Evolutionary conservation across 495 filamentous ascomycete species (phyloP), one percentile per base, ranked within the genome.

Genomic region (Penicillium verhagenii): DNA sequence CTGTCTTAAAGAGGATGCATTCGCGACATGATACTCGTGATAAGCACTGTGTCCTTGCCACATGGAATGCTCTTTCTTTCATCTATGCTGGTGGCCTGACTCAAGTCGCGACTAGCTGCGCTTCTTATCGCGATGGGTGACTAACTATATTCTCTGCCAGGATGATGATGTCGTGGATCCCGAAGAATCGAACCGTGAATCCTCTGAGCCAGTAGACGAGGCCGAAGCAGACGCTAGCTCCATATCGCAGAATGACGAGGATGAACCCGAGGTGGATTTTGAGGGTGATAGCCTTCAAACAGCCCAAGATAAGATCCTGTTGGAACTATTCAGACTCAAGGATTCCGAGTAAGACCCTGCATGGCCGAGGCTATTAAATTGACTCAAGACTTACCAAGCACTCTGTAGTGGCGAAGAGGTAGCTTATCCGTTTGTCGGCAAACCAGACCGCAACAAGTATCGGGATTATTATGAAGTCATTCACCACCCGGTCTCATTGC

Each of bases 391-490:
- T 67, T 25, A 63, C 21, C 18, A 18, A n/a, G 21, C n/a, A n/a
- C 42, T 33, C 31, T 44, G 18, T 33, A 71, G 68, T 58, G 68
- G 66, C 33, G 54, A 63, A 28, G 64, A 65, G 23, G 64, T 72
- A 9, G 58, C 64, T 18, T 61, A 59, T 48, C 61, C 66, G 6
- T 70, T 75, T 50, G 67, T 66, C 10, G 64, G 63, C 13, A 72
- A 72, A 50, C 67, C 67, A 11, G 69, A 72, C 24, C 66, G 63
- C 18, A 65, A 61, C 31, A 46, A 53, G 29, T 60, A 66, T 50
- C 52, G 57, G 50, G 90, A 95, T 50, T 95, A 95, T 64, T 95
- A 91, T 59, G 76, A 83, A 52, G 64, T 91, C 23, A 92, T 94
- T 55, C 77, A 79, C 28, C 75, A 89, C 49, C 90, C 90, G 0